Evolutionary conservation across 805 yeast species (phyloP).

Genomic region (Lipomyces spencermartinsiae): DNA sequence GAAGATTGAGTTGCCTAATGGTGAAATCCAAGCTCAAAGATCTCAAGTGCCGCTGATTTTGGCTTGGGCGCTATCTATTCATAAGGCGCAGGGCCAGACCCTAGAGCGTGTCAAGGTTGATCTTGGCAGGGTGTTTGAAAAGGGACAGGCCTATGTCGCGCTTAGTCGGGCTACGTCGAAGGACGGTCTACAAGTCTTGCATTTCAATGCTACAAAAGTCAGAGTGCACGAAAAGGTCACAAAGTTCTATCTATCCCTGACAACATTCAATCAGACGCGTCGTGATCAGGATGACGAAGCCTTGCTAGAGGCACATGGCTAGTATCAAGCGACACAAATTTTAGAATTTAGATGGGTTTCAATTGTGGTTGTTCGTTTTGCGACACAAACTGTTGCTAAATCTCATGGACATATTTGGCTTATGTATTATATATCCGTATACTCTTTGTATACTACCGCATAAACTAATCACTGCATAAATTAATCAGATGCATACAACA

Average conservation of each 20-base stretch:
- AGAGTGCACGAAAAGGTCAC: slow-evolving; percentile 73
- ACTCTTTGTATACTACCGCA: not conserved
- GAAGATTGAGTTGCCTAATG: slow-evolving; percentile 76
- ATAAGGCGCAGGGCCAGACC: slow-evolving; percentile 95
- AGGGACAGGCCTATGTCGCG: slow-evolving; percentile 96
- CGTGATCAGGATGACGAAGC: slow-evolving; percentile 15
- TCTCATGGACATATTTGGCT: not conserved
- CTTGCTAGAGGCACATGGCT: slow-evolving; percentile 8
- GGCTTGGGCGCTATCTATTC: slow-evolving; percentile 98
- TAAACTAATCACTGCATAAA: not conserved
- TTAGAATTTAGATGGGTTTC: not conserved
- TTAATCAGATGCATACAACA: not conserved
- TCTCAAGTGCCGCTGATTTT: slow-evolving; percentile 83
- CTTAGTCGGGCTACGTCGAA: slow-evolving; percentile 86
- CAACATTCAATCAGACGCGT: not conserved
- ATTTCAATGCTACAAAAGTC: slow-evolving; percentile 70
- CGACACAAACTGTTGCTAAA: not conserved
- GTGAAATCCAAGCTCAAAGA: slow-evolving; percentile 70
- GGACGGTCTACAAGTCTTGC: slow-evolving; percentile 79
- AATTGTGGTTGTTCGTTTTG: not conserved
- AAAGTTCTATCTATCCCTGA: slow-evolving; percentile 59
- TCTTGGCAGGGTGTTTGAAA: slow-evolving; percentile 75
- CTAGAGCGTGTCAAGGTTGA: slow-evolving; percentile 78
- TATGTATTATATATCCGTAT: not conserved
- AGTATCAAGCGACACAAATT: not conserved